Conservation (phyloP, 148 eudicot genomes). For the Beta vulgaris region DNA sequence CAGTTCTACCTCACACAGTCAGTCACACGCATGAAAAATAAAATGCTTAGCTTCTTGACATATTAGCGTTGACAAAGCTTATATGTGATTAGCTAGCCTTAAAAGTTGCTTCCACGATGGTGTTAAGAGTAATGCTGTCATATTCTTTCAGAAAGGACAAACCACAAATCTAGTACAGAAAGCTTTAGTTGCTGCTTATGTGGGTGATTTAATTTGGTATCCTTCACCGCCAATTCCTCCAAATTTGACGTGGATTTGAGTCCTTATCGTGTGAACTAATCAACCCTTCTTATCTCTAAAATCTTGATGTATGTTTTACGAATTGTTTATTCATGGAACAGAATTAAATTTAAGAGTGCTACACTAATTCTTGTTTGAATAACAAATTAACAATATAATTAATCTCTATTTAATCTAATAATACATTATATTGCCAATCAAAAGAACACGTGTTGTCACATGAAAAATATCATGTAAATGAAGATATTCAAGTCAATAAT, state of each 20-base stretch:
- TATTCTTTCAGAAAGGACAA: neutral
- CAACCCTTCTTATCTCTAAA: conserved; percentile 21
- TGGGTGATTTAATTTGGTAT: too few relatives aligned
- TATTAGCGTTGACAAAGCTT: neutral
- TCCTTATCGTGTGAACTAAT: conserved; percentile 7
- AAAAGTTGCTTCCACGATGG: neutral
- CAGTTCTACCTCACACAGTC: too few relatives aligned
- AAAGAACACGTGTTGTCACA: conserved; percentile 2
- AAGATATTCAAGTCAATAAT: too few relatives aligned
- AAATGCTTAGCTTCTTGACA: too few relatives aligned
- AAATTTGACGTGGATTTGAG: conserved; percentile 23
- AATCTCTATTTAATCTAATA: neutral
- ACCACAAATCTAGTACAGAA: neutral
- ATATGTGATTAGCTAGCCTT: neutral
- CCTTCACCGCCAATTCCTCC: neutral
- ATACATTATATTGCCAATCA: neutral
- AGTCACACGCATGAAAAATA: too few relatives aligned
- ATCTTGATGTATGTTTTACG: neutral
- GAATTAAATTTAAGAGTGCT: neutral
- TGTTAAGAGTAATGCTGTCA: neutral
- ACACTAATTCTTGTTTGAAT: neutral
- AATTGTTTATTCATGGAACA: neutral
- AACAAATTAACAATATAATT: too few relatives aligned
- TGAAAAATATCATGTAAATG: neutral
- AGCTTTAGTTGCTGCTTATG: neutral